Percentiles rank a stretch among this genome's conserved stretches.
Conservation (phyloP, 2,329 filamentous ascomycete species). For the Verticillium isaacii region DNA sequence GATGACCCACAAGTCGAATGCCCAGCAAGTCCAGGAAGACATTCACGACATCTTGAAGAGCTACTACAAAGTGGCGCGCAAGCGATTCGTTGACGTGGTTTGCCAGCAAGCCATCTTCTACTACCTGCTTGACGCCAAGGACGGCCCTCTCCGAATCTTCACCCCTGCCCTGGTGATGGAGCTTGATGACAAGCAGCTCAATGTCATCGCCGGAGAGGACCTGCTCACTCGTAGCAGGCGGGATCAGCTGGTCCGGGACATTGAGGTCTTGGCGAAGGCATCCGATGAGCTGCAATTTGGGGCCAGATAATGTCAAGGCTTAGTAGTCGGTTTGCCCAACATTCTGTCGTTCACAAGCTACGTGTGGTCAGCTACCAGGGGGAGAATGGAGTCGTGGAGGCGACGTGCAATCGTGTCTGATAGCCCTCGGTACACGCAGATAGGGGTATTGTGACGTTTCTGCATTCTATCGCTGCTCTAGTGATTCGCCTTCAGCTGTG, state of each 20-base stretch:
- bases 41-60: conserved; percentile 56
- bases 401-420: too few relatives aligned
- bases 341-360: too few relatives aligned
- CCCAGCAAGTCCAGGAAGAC: conserved; percentile 36
- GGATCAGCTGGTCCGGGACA: conserved; percentile 36
- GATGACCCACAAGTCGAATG: conserved; percentile 19
- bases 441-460: too few relatives aligned
- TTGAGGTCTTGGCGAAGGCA: conserved; percentile 36
- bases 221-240: conserved; percentile 32
- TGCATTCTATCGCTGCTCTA: too few relatives aligned
- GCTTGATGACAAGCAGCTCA: conserved; percentile 43
- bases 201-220: conserved; percentile 55
- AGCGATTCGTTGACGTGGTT: conserved; percentile 60
- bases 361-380: too few relatives aligned
- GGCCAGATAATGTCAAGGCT: neutral
- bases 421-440: too few relatives aligned
- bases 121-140: conserved; percentile 42
- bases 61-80: conserved; percentile 58
- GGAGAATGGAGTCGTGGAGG: too few relatives aligned
- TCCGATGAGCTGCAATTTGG: conserved; percentile 12
- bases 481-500: too few relatives aligned
- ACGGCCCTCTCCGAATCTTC: conserved; percentile 49
- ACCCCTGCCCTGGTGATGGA: conserved; percentile 42
- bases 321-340: neutral
- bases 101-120: conserved; percentile 53